A percentile compares a stretch with the other conserved stretches of the same genome.
These are phyloP conservation scores for Saturnispora sanitii DNA, from an alignment of 805 yeast genomes.

Conservation along the genomic window DNA sequence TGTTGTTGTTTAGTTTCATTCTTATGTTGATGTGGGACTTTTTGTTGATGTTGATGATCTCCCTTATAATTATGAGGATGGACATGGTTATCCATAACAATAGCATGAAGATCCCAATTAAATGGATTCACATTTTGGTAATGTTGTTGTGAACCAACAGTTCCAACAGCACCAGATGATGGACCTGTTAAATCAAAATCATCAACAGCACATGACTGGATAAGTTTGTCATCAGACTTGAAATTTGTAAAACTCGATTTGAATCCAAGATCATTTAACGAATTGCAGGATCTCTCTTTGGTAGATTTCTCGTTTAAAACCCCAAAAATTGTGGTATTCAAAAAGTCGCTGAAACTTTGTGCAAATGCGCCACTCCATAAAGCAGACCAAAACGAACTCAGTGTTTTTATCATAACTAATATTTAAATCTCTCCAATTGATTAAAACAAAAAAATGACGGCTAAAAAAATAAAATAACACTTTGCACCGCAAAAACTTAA, in stretches of 20 bases:
- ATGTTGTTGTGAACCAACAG: constrained; percentile 9
- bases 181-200: constrained; percentile 22
- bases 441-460: too few relatives aligned
- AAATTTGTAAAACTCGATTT: constrained; percentile 2
- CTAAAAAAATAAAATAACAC: too few relatives aligned
- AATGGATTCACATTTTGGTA: constrained; percentile 16
- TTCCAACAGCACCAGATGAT: neutral
- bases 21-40: neutral
- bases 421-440: too few relatives aligned
- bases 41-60: neutral
- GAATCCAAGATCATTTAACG: neutral
- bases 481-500: too few relatives aligned
- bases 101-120: constrained; percentile 23
- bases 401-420: too few relatives aligned
- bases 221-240: neutral
- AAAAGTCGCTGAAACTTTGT: too few relatives aligned
- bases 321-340: too few relatives aligned
- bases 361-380: too few relatives aligned
- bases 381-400: too few relatives aligned
- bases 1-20: neutral
- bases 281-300: too few relatives aligned
- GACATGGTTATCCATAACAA: constrained; percentile 10
- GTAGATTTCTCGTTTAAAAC: neutral
- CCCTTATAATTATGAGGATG: neutral
- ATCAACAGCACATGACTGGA: constrained; percentile 24